Base-by-base conservation (phyloP, 768 basidiomycete genomes). In the Dictyophora rubrovolvata region DNA sequence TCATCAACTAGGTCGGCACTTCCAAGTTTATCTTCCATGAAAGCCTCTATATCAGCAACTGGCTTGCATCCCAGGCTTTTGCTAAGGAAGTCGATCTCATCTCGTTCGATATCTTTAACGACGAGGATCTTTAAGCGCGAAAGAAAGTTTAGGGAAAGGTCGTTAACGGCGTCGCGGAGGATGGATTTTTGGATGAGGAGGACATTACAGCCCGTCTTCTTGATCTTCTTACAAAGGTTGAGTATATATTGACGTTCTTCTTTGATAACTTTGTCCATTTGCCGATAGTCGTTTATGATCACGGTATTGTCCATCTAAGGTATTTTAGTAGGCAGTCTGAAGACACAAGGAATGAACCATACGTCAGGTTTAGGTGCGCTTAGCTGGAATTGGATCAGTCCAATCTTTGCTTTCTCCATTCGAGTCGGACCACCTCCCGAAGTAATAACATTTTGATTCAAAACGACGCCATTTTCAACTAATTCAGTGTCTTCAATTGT, bases 221-320 rank as follows among this genome's bases (percentile, higher is more conserved):
- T 99, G 74, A 99, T 98, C 74, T 93, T 94, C 74, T 98, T 98
- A 84, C 92, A 95, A 56, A 98, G 83, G 70, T 93, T 97, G 67
- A 99, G 84, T 60, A 99, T 81, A 71, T 99, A 98, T 72, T 94
- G 91, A 50, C 96, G 88, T 60, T 95, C 95, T 73, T 99, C 96
- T 73, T 99, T 98, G 74, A 99, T 87, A 60, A 98, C 93, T 72
- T 97, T 96, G 79, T 98, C 96, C 95, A 99, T 98, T 71, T 97
- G 96, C 17, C 96, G 87, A 75, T 99, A 99, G 73, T 99, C 95
- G 63, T 95, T 98, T 65, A 99, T 97, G 54, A 98, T 88, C 48
- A 99, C 93, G 5, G 95, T 97, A 77, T 99, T 98, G 73, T 99
- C 96, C 95, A 99, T 99, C 94, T 97, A 65, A 10, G 21, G 18